Conservation (phyloP, 2,329 filamentous ascomycete species). For the Coleophoma crateriformis region DNA sequence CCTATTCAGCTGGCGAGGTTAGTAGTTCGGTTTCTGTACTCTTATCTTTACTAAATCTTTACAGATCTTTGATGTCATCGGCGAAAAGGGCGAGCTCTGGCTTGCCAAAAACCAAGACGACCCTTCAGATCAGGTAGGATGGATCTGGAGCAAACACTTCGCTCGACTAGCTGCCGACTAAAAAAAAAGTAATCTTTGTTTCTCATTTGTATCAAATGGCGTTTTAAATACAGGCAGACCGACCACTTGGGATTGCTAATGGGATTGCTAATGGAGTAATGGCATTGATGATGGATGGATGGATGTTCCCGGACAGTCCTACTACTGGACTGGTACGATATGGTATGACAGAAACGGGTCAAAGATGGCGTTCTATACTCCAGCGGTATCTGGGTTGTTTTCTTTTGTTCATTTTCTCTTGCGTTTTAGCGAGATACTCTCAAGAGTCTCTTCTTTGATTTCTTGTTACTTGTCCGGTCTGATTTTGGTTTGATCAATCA, state of each 20-base stretch:
- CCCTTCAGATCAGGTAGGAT: constrained; percentile 70
- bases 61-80: constrained; percentile 84
- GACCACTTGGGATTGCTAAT: neutral
- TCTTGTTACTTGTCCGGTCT: too few species aligned
- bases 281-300: neutral
- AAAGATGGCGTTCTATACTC: too few species aligned
- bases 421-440: too few species aligned
- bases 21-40: constrained; percentile 21
- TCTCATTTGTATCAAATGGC: neutral
- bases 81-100: constrained; percentile 96
- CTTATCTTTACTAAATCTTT: constrained; percentile 3
- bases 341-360: too few species aligned
- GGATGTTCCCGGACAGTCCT: too few species aligned
- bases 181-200: neutral
- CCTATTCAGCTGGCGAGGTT: constrained; percentile 89
- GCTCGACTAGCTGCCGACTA: constrained; percentile 44
- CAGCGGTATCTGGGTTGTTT: too few species aligned
- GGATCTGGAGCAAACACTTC: constrained; percentile 99
- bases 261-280: neutral
- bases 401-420: too few species aligned
- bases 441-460: too few species aligned
- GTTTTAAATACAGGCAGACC: neutral
- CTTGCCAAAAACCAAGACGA: constrained; percentile 97
- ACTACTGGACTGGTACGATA: too few species aligned
- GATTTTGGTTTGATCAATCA: too few species aligned